Evolutionary conservation across 257 asterid genomes (phyloP).

Genomic region (Nemophila menziesii): DNA sequence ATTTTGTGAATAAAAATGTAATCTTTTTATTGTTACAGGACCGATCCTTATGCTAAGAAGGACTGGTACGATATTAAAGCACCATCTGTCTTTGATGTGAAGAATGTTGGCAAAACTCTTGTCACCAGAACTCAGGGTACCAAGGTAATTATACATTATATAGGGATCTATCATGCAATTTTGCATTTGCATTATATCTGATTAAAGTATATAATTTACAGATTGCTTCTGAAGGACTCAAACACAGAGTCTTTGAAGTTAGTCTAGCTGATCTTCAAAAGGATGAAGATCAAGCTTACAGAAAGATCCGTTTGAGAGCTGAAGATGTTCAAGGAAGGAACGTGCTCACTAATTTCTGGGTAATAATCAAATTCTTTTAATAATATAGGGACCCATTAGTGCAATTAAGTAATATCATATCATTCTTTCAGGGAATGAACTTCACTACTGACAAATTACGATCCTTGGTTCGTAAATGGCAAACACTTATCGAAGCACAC

Average conservation of each 20-base stretch:
- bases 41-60: conserved; percentile 30
- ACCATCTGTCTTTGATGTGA: conserved; percentile 20
- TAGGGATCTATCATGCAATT: background rate
- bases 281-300: conserved; percentile 30
- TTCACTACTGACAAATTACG: conserved; percentile 28
- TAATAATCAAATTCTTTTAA: too few relatives aligned
- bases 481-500: conserved; percentile 27
- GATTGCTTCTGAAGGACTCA: conserved; percentile 33
- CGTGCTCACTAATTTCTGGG: conserved; percentile 32
- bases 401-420: background rate
- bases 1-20: background rate
- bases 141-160: conserved; percentile 9
- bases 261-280: conserved; percentile 32
- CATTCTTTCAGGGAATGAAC: conserved; percentile 22
- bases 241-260: conserved; percentile 30
- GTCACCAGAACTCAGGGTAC: conserved; percentile 33
- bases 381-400: too few relatives aligned
- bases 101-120: conserved; percentile 26
- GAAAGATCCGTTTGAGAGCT: conserved; percentile 28
- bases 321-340: conserved; percentile 31
- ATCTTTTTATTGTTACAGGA: conserved; percentile 7
- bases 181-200: background rate
- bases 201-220: background rate
- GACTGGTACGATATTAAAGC: conserved; percentile 33
- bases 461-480: conserved; percentile 35